phyloP scores from a whole-genome alignment of 108 stramenopile genomes.

The Nitzschia putrida region DNA sequence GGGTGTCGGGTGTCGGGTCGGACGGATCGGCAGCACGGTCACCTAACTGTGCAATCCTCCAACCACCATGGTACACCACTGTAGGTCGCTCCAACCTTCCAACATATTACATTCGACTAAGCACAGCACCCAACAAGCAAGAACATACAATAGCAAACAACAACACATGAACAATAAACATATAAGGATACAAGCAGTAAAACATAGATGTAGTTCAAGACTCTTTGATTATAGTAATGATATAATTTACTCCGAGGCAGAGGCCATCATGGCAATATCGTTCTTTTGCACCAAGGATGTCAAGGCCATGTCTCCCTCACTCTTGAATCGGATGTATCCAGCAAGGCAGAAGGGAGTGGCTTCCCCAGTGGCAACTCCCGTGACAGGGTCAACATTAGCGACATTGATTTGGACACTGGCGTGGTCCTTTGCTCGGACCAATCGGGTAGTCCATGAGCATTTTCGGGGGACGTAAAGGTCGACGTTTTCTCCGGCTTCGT shows the following conservation, averaged over 20 bases:
- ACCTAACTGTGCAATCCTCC: too few relatives aligned
- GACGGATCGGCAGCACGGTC: too few relatives aligned
- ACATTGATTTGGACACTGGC: slow-evolving; percentile 96
- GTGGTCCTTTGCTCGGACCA: slow-evolving; percentile 93
- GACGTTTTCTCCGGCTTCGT: slow-evolving; percentile 94
- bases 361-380: slow-evolving; percentile 89
- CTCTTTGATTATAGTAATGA: too few relatives aligned
- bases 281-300: slow-evolving; percentile 75
- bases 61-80: too few relatives aligned
- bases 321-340: slow-evolving; percentile 93
- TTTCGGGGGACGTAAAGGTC: slow-evolving; percentile 98
- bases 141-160: too few relatives aligned
- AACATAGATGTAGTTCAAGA: too few relatives aligned
- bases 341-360: slow-evolving; percentile 76
- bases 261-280: slow-evolving; percentile 49
- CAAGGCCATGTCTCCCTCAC: slow-evolving; percentile 91
- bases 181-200: too few relatives aligned
- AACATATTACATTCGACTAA: too few relatives aligned
- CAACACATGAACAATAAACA: too few relatives aligned
- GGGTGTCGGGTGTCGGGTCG: too few relatives aligned
- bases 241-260: slow-evolving; percentile 1
- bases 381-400: slow-evolving; percentile 92
- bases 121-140: too few relatives aligned
- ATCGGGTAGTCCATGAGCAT: slow-evolving; percentile 96
- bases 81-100: too few relatives aligned